phyloP scores from a whole-genome alignment of 164 flowering plant species.

The Tetracentron sinense region DNA sequence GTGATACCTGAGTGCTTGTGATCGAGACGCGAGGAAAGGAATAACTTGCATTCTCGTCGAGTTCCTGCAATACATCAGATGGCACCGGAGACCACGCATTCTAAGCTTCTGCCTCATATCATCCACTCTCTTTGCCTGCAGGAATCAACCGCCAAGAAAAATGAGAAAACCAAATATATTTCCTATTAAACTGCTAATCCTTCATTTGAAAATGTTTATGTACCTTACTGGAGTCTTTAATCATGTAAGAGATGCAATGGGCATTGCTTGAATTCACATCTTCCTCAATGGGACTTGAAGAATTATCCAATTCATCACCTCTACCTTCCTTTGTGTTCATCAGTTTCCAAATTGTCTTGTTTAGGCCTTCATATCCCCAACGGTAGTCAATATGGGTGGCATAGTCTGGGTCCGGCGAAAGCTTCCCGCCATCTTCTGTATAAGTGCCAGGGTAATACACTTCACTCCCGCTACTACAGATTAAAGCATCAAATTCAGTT shows the following conservation, averaged over 20 bases:
- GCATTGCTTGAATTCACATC: conserved; percentile 61
- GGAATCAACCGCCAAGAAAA: conserved; percentile 4
- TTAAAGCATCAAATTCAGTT: conserved; percentile 80
- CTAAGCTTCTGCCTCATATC: conserved; percentile 91
- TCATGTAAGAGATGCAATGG: conserved; percentile 62
- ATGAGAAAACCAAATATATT: background rate
- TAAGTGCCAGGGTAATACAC: conserved; percentile 75
- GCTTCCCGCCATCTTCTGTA: conserved; percentile 52
- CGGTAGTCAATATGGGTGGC: conserved; percentile 82
- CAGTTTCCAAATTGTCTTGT: conserved; percentile 75
- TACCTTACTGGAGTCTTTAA: conserved; percentile 75
- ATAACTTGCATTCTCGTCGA: conserved; percentile 76
- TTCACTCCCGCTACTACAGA: conserved; percentile 92
- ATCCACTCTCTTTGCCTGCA: conserved; percentile 75
- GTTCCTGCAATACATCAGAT: conserved; percentile 88
- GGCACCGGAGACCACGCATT: conserved; percentile 94
- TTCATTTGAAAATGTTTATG: background rate
- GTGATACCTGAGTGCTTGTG: conserved; percentile 86
- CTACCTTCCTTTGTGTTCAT: conserved; percentile 50
- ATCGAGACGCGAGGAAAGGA: conserved; percentile 90
- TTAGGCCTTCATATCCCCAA: conserved; percentile 86
- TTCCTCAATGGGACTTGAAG: conserved; percentile 46
- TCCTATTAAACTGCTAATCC: background rate
- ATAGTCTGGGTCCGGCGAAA: conserved; percentile 70
- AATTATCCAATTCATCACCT: conserved; percentile 16